These are phyloP conservation scores for Phialophora tarda DNA, from an alignment of 2,329 filamentous ascomycete species.

Conservation along the genomic window DNA sequence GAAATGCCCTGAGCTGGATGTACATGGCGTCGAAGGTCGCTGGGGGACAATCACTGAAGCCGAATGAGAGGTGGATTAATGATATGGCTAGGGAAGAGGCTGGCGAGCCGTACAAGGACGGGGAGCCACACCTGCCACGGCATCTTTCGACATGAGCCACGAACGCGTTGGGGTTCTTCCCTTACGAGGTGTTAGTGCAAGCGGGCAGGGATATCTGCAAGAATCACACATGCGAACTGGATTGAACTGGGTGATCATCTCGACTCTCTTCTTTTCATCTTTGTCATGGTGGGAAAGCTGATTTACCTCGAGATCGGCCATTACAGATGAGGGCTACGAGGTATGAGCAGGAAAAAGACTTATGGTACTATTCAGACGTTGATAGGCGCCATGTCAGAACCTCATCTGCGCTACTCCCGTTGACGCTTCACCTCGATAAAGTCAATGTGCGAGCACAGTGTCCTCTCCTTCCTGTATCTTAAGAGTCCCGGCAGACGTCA, in stretches of 20 bases:
- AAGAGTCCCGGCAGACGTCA: not conserved
- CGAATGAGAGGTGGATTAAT: slow-evolving; percentile 71
- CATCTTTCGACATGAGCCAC: slow-evolving; percentile 35
- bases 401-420: not conserved
- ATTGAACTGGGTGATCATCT: not conserved
- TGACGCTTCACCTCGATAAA: not conserved
- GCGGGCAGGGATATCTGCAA: not conserved
- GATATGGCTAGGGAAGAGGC: slow-evolving; percentile 73
- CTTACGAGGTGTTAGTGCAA: not conserved
- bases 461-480: not conserved
- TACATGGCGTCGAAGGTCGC: slow-evolving; percentile 74
- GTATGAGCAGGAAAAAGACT: not conserved
- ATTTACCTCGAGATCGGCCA: not conserved
- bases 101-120: slow-evolving; percentile 61
- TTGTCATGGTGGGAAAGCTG: not conserved
- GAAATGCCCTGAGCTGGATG: slow-evolving; percentile 76
- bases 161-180: not conserved
- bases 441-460: not conserved
- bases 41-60: slow-evolving; percentile 62
- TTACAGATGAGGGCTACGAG: not conserved
- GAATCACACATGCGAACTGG: not conserved
- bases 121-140: slow-evolving; percentile 66
- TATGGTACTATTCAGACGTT: not conserved
- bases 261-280: not conserved
- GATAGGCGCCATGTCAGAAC: not conserved